A percentile compares a stretch with the other conserved stretches of the same genome.
Evolutionary conservation across 805 yeast species (phyloP).

Genomic region (Suhomyces canberraensis): DNA sequence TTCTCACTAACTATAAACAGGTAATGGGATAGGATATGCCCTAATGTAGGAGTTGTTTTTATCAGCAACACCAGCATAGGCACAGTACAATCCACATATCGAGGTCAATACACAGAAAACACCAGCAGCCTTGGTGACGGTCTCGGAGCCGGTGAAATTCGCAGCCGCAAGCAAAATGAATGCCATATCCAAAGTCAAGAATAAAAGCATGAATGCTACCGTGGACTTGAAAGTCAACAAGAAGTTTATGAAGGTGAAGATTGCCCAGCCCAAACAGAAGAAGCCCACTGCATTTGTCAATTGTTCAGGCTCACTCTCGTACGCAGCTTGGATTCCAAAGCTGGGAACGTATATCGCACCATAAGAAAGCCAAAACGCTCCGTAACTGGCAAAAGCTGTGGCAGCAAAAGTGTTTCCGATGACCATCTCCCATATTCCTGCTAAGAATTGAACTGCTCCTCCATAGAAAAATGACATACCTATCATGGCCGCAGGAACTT

Average conservation of each 20-base stretch:
- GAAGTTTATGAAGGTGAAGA: constrained; percentile 58
- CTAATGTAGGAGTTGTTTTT: constrained; percentile 23
- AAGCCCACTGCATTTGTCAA: constrained; percentile 53
- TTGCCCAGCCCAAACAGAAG: constrained; percentile 59
- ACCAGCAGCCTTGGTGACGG: constrained; percentile 20
- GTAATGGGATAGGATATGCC: constrained; percentile 19
- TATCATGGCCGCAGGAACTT: constrained; percentile 39
- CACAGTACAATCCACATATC: constrained; percentile 23
- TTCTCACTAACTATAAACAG: too few species aligned
- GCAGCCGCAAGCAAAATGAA: constrained; percentile 52
- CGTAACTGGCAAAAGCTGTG: constrained; percentile 50
- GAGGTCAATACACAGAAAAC: constrained; percentile 22
- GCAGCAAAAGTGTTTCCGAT: constrained; percentile 55
- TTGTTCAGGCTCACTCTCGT: constrained; percentile 41
- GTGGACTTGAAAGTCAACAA: constrained; percentile 54
- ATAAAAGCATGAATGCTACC: constrained; percentile 46
- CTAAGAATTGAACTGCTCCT: constrained; percentile 48
- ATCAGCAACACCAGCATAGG: constrained; percentile 25
- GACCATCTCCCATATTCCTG: constrained; percentile 50
- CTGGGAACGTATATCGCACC: constrained; percentile 43
- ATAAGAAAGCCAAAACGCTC: constrained; percentile 53
- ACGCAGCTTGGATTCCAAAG: constrained; percentile 52
- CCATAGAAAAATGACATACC: constrained; percentile 49
- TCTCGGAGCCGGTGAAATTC: constrained; percentile 37
- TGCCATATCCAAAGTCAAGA: constrained; percentile 52